Evolutionary conservation across 116 monocot genomes (phyloP).

Genomic region (Phalaenopsis hybrid): DNA sequence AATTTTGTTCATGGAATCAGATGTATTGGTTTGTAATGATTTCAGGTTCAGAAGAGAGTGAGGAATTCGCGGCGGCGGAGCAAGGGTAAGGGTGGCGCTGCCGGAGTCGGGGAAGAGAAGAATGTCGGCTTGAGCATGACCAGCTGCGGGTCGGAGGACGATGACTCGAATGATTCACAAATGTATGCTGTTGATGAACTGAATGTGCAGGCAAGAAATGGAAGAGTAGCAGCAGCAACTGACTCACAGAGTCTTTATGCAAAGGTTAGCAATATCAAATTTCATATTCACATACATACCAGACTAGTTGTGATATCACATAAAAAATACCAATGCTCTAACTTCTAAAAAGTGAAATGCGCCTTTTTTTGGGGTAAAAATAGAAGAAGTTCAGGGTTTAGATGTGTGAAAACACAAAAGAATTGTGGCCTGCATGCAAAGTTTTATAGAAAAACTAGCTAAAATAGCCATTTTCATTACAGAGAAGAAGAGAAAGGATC

Average conservation of each 20-base stretch:
- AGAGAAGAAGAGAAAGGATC: slow-evolving; percentile 11
- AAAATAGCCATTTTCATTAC: no score
- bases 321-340: no score
- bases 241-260: not conserved
- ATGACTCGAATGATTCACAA: slow-evolving; percentile 21
- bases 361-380: no score
- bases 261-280: not conserved
- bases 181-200: slow-evolving; percentile 1
- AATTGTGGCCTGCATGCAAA: no score
- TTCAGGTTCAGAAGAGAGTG: not conserved
- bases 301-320: no score
- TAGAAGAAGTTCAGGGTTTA: no score
- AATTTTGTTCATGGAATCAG: not conserved
- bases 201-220: not conserved
- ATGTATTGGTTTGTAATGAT: not conserved
- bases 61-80: not conserved
- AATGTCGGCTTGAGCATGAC: slow-evolving; percentile 9
- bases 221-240: not conserved
- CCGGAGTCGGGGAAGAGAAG: not conserved
- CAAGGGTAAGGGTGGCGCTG: slow-evolving; percentile 6
- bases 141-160: slow-evolving; percentile 25
- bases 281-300: no score
- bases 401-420: no score
- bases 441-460: no score
- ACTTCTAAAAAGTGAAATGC: no score